phyloP scores from a whole-genome alignment of 2,329 filamentous ascomycete species.

The Chaetoscypha palmicola region DNA sequence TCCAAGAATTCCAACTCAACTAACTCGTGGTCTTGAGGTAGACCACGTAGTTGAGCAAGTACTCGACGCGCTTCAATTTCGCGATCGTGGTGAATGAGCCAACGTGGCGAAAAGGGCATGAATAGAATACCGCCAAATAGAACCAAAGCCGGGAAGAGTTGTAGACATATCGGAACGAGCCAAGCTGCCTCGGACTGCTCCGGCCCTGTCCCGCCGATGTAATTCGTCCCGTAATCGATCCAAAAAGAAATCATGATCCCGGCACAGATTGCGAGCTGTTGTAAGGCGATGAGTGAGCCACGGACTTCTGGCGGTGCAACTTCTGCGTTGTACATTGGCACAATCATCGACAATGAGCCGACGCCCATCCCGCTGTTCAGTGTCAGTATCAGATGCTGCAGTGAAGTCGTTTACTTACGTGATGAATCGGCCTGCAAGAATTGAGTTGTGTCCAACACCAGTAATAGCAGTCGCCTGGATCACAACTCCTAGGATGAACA shows the following conservation, averaged over 20 bases:
- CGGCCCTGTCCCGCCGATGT: slow-evolving; percentile 54
- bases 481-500: slow-evolving; percentile 66
- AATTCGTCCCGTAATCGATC: slow-evolving; percentile 60
- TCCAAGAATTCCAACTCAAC: slow-evolving; percentile 74
- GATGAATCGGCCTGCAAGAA: slow-evolving; percentile 65
- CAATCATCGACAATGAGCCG: slow-evolving; percentile 60
- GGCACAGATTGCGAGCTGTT: slow-evolving; percentile 55
- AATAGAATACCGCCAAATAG: slow-evolving; percentile 66
- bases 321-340: slow-evolving; percentile 47
- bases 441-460: slow-evolving; percentile 47
- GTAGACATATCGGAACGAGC: slow-evolving; percentile 66
- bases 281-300: slow-evolving; percentile 57
- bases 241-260: slow-evolving; percentile 52
- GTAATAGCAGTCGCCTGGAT: slow-evolving; percentile 57
- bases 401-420: slow-evolving; percentile 48
- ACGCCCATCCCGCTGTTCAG: slow-evolving; percentile 52
- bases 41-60: slow-evolving; percentile 56
- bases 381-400: too few species aligned
- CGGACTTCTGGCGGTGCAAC: slow-evolving; percentile 57
- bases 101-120: slow-evolving; percentile 74
- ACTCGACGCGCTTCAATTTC: slow-evolving; percentile 60
- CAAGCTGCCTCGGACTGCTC: slow-evolving; percentile 62
- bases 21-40: slow-evolving; percentile 56
- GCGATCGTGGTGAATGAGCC: slow-evolving; percentile 63
- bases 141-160: slow-evolving; percentile 59